Percentiles rank a stretch among this genome's conserved stretches.
Evolutionary conservation across 2,329 filamentous ascomycete species (phyloP).

Genomic region (Parastagonospora avenae): DNA sequence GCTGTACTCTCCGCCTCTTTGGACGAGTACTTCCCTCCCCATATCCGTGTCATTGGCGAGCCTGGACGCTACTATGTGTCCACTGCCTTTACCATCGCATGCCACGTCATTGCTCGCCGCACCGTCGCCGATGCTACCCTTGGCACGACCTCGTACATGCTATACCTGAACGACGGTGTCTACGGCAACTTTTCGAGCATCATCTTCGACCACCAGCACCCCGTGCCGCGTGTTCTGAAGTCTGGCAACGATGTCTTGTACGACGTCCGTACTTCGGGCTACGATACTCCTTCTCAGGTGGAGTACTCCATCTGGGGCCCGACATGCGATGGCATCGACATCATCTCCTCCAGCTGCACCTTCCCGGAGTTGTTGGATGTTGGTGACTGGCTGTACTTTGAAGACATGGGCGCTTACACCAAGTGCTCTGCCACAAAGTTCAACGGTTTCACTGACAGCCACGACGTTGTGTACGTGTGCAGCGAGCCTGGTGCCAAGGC

Average conservation of each 20-base stretch:
- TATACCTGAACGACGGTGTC: constrained; percentile 96
- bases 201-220: constrained; percentile 98
- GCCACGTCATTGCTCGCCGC: constrained; percentile 93
- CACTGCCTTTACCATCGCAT: constrained; percentile 90
- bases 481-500: constrained; percentile 87
- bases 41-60: constrained; percentile 89
- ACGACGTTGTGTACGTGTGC: constrained; percentile 92
- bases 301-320: constrained; percentile 98
- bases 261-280: constrained; percentile 44
- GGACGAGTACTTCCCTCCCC: constrained; percentile 84
- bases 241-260: constrained; percentile 64
- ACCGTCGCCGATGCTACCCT: constrained; percentile 75
- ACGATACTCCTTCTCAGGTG: constrained; percentile 58
- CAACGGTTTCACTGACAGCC: constrained; percentile 93
- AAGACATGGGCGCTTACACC: constrained; percentile 98
- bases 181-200: constrained; percentile 99
- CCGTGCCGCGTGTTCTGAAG: constrained; percentile 79
- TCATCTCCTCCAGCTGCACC: constrained; percentile 80
- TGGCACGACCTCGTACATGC: constrained; percentile 81
- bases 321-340: constrained; percentile 96
- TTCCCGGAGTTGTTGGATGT: constrained; percentile 82
- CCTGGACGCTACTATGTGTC: constrained; percentile 96
- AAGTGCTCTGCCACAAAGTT: constrained; percentile 97
- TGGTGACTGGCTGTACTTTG: constrained; percentile 98
- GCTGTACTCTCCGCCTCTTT: constrained; percentile 77